Evolutionary conservation across 768 basidiomycete species (phyloP), one percentile per base, ranked within the genome.

Genomic region (Pleurotus djamor): DNA sequence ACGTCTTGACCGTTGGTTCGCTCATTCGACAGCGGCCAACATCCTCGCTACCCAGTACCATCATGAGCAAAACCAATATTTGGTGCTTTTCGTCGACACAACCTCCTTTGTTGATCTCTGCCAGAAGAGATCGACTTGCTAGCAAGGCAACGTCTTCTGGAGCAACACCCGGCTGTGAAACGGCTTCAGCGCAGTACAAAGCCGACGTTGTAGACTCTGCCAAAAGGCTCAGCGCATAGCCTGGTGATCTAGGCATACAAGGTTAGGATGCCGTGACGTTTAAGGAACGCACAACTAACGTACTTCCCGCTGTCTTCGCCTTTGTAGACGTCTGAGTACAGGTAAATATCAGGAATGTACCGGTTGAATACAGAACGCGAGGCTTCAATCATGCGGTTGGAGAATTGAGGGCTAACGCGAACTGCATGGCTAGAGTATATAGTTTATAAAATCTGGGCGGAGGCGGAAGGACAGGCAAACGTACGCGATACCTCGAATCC

Each of bases 261-360:
- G 32, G 57, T 52, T 54, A 13, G 49, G 10, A 17, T 36, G 32
- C 33, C 13, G 16, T 34, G 33, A n/a, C 51, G 41, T 32, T 34
- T 38, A 37, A 43, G 9, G 45, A 16, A 14, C 5, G n/a, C 16
- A 55, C n/a, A 5, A 41, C n/a, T 57, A 6, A 76, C 94, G 62
- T 65, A 96, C 96, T 94, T 98, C 72, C 96, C 96, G 64, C 94
- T 95, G 62, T 98, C 97, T 14, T 93, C 92, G 5, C 96, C 96
- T 71, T 97, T 96, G 76, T 97, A 98, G 21, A 98, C 95, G 63
- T 99, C 97, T 3, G 97, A 96, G 71, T 98, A 96, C 41, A 99
- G 85, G 74, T 98, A 98, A 33, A 98, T 95, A 70, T 99, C 97
- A 38, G 97, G 96, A 60, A 98, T 97, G 71, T 92, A 97, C 4